Evolutionary conservation across 2,329 filamentous ascomycete genomes (phyloP).

Genomic region (Neofusicoccum laricinum): DNA sequence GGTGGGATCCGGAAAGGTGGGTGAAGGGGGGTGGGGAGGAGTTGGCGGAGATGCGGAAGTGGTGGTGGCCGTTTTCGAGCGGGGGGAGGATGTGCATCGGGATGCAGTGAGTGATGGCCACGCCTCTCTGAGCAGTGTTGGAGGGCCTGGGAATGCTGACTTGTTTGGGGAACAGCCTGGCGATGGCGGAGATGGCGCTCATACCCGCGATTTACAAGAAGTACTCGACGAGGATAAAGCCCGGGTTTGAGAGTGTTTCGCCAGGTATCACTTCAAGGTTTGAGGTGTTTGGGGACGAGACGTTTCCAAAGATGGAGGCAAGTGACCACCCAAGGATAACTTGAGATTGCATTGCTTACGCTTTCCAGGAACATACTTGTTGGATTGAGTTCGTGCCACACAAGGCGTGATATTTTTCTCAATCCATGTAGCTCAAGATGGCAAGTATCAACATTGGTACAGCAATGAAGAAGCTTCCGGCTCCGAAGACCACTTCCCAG

Average conservation of each 20-base stretch:
- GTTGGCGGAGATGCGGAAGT: slow-evolving; percentile 30
- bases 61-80: slow-evolving; percentile 41
- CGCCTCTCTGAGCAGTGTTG: slow-evolving; percentile 18
- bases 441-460: too few species aligned
- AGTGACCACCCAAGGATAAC: not conserved
- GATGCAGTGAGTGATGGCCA: slow-evolving; percentile 18
- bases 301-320: slow-evolving; percentile 22
- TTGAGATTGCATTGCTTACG: not conserved
- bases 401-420: too few species aligned
- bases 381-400: not conserved
- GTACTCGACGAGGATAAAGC: slow-evolving; percentile 35
- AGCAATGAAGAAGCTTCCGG: too few species aligned
- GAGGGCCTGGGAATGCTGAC: not conserved
- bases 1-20: slow-evolving; percentile 36
- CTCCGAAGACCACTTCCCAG: too few species aligned
- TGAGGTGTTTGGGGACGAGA: slow-evolving; percentile 41
- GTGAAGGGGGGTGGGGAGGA: slow-evolving; percentile 13
- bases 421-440: too few species aligned
- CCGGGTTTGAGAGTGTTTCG: slow-evolving; percentile 29
- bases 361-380: not conserved
- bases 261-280: slow-evolving; percentile 43
- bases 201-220: slow-evolving; percentile 44
- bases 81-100: slow-evolving; percentile 43
- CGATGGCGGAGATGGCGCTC: slow-evolving; percentile 52
- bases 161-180: slow-evolving; percentile 32